A percentile compares a stretch with the other conserved stretches of the same genome.
Conservation (phyloP, 306 rosid genomes). For the Castanea sativa region DNA sequence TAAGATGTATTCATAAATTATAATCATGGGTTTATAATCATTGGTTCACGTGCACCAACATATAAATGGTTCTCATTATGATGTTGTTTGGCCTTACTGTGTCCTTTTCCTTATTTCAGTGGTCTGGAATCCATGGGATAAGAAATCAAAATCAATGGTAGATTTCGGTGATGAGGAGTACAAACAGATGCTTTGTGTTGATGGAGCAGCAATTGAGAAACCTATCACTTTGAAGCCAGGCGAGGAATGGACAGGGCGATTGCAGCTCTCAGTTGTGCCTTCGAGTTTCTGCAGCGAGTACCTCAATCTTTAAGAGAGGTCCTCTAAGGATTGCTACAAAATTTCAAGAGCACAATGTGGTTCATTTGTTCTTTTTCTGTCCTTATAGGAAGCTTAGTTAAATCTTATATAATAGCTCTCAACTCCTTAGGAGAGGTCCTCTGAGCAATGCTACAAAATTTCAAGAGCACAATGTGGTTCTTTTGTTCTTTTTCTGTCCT, state of each 20-base stretch:
- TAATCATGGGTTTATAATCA: not conserved
- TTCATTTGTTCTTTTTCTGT: not conserved
- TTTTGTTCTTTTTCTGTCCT: not conserved
- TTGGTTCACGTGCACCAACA: not conserved
- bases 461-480: slow-evolving; percentile 1
- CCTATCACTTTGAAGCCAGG: slow-evolving; percentile 84
- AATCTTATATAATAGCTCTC: slow-evolving; percentile 13
- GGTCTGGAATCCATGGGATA: slow-evolving; percentile 99
- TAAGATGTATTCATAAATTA: not conserved
- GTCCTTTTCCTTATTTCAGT: slow-evolving; percentile 34
- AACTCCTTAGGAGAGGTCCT: slow-evolving; percentile 9
- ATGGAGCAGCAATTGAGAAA: slow-evolving; percentile 79
- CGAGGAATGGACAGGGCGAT: slow-evolving; percentile 86
- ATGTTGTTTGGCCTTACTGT: not conserved
- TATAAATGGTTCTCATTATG: not conserved
- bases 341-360: slow-evolving; percentile 7
- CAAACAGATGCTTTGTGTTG: slow-evolving; percentile 89
- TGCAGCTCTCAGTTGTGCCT: slow-evolving; percentile 77
- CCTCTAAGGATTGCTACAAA: slow-evolving; percentile 40
- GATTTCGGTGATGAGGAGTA: slow-evolving; percentile 93
- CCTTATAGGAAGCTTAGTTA: not conserved
- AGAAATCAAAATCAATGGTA: slow-evolving; percentile 74
- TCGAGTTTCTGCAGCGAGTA: slow-evolving; percentile 80
- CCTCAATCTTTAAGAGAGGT: slow-evolving; percentile 40
- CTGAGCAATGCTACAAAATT: slow-evolving; percentile 41